Evolutionary conservation across 2,329 filamentous ascomycete species (phyloP), one percentile per base, ranked within the genome.

Genomic region (Exophiala bonariae): DNA sequence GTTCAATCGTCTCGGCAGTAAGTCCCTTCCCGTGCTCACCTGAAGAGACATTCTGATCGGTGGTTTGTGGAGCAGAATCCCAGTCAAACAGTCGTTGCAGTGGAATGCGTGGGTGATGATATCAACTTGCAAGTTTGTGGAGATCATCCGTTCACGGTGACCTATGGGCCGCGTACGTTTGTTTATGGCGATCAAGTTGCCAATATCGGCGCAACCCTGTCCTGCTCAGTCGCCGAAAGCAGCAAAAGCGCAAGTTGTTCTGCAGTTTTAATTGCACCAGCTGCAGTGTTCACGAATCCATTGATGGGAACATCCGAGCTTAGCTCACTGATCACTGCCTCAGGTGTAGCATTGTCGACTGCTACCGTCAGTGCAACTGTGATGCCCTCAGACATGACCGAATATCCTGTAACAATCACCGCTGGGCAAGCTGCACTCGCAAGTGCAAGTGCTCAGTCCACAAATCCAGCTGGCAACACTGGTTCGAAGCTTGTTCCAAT

Each of bases 151-250:
- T 22, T 28, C n/a, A 44, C 31, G 20, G 35, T 44, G 30, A 44
- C 41, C 17, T 36, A 23, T 13, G 41, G 31, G 2, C 22, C 41
- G 14, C 20, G 30, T 14, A 44, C 41, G 17, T 44, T 28, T 34
- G 16, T 44, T 7, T 31, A 20, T 8, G 30, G 17, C 5, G 31
- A 44, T 13, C 14, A 16, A 28, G 18, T 14, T n/a, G 41, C 8
- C 17, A 44, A 44, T 16, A 2, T 44, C 10, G 32, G 11, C 10
- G 11, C 16, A 14, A 26, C 41, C 3, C 8, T 35, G n/a, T 8
- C 34, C 9, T 44, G 41, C 13, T 44, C 41, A 14, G 18, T 44
- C 19, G 41, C 41, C 3, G n/a, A 18, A 13, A 43, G 33, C 40
- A 14, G 17, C 7, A 22, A 23, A n/a, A 44, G 41, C 19, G 41